Evolutionary conservation across 352 stramenopile genomes (phyloP).

Genomic region (Chrysophaeum taylorii): DNA sequence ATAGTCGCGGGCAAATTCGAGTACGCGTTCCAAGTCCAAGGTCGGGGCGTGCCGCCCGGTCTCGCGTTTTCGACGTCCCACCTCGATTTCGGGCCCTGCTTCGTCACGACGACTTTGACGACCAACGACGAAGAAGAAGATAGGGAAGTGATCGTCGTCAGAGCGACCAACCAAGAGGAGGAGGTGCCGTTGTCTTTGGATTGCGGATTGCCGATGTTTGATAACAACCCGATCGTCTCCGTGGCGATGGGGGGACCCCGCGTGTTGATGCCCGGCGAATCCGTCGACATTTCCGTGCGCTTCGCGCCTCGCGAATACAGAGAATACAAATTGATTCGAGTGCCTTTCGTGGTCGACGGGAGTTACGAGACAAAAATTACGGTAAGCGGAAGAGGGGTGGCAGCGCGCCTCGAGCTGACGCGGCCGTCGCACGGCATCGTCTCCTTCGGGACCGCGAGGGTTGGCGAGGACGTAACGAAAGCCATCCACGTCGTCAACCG

Average conservation of each 20-base stretch:
- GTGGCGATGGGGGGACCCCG: constrained; percentile 67
- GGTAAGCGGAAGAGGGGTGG: constrained; percentile 58
- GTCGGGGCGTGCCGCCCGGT: constrained; percentile 60
- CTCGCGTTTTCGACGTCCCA: constrained; percentile 73
- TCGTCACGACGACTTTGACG: constrained; percentile 73
- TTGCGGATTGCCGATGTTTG: constrained; percentile 72
- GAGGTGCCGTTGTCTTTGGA: constrained; percentile 66
- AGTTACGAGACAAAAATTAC: constrained; percentile 59
- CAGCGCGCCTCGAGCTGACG: constrained; percentile 67
- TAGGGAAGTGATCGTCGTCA: constrained; percentile 48
- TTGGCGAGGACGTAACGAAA: constrained; percentile 56
- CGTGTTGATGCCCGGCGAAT: constrained; percentile 62
- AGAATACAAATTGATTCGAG: constrained; percentile 61
- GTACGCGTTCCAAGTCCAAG: constrained; percentile 62
- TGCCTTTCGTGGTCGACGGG: constrained; percentile 79
- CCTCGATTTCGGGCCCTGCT: constrained; percentile 78
- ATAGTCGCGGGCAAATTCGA: constrained; percentile 67
- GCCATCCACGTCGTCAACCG: constrained; percentile 70
- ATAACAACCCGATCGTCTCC: constrained; percentile 65
- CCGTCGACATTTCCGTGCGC: constrained; percentile 57
- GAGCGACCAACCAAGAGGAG: constrained; percentile 70
- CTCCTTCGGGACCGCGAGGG: constrained; percentile 64
- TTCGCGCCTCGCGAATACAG: constrained; percentile 70
- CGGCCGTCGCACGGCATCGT: constrained; percentile 66
- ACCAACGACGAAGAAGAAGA: constrained; percentile 42